Evolutionary conservation across 345 rosid genomes (phyloP), one percentile per base, ranked within the genome.

Genomic region (Cochlearia excelsa): DNA sequence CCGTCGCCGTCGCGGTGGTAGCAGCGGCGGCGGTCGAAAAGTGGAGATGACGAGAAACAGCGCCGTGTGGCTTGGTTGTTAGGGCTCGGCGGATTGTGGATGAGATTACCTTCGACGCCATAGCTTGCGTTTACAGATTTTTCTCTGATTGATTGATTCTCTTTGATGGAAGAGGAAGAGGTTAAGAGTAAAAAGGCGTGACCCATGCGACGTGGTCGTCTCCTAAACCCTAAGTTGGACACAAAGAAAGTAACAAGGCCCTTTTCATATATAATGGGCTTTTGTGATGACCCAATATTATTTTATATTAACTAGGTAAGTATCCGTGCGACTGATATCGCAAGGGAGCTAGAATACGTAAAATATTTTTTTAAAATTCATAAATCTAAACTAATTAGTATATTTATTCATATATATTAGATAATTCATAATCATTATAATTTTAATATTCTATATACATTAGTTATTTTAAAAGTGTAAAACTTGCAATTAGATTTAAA

Each of bases 31-130:
- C 80, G 5, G 87, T 65, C 2, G 83, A 65, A 5, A 81, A 64
- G 26, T 72, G 68, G 7, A 69, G 75, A 28, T 63, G 53, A 41
- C 72, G 72, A 38, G 57, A 48, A 1, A 60, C 62, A 30, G 23
- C 55, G 33, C 30, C 11, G 23, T 43, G 9, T 7, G 62, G 33
- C 1, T 57, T 57, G 48, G 54, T 61, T 0, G 68, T 40, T 54
- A 82, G 59, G 35, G 74, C 26, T 65, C 72, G 69, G 63, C 90
- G 82, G 60, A 78, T 63, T 3, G 83, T 28, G 59, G 87, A 74
- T 48, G 78, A 74, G 34, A 80, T 53, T 35, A 78, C 71, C 66
- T 73, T 89, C 30, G 84, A 74, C 33, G 94, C 87, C 96, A 88
- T 88, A n/a, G 69, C 10, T 45, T 40, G 23, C 1, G 47, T 6